These are phyloP conservation scores for Trametes punicea DNA, from an alignment of 768 basidiomycete species.

Conservation along the genomic window DNA sequence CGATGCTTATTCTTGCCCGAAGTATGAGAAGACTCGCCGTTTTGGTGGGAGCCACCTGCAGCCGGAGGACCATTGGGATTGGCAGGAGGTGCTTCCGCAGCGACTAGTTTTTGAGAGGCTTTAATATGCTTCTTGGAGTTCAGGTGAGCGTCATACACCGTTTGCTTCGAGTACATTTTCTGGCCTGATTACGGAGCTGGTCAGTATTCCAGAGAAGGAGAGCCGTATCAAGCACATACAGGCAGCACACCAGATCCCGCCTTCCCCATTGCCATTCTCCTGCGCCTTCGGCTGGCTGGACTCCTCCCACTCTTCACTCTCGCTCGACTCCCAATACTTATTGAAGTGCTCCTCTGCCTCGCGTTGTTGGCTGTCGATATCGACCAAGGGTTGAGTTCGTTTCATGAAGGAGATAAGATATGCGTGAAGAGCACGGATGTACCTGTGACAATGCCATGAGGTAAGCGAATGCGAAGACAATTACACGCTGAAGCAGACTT, in stretches of 20 bases:
- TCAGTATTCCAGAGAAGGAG: conserved; percentile 5
- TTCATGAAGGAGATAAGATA: conserved; percentile 88
- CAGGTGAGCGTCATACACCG: conserved; percentile 94
- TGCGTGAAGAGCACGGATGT: conserved; percentile 75
- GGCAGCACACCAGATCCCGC: conserved; percentile 89
- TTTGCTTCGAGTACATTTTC: conserved; percentile 93
- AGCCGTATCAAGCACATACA: conserved; percentile 52
- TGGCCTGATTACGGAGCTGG: conserved; percentile 56
- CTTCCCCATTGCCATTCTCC: conserved; percentile 45
- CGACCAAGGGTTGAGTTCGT: conserved; percentile 78
- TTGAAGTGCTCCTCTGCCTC: conserved; percentile 70
- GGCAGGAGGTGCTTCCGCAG: conserved; percentile 39
- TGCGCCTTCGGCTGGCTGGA: conserved; percentile 35
- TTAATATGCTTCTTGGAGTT: conserved; percentile 96
- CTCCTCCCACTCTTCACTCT: conserved; percentile 75
- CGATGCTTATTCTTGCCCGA: conserved; percentile 48
- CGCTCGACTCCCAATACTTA: conserved; percentile 72
- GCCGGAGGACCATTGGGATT: conserved; percentile 63
- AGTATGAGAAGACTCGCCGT: conserved; percentile 29
- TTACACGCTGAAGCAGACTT: conserved; percentile 29
- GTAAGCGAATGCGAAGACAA: neutral
- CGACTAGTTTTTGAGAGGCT: conserved; percentile 72
- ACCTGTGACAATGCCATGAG: conserved; percentile 44
- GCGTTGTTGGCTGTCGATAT: conserved; percentile 65
- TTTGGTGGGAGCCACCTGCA: conserved; percentile 44